A percentile compares a stretch with the other conserved stretches of the same genome.
Evolutionary conservation across 768 basidiomycete species (phyloP).

Genomic region (Mycena epipterygia): DNA sequence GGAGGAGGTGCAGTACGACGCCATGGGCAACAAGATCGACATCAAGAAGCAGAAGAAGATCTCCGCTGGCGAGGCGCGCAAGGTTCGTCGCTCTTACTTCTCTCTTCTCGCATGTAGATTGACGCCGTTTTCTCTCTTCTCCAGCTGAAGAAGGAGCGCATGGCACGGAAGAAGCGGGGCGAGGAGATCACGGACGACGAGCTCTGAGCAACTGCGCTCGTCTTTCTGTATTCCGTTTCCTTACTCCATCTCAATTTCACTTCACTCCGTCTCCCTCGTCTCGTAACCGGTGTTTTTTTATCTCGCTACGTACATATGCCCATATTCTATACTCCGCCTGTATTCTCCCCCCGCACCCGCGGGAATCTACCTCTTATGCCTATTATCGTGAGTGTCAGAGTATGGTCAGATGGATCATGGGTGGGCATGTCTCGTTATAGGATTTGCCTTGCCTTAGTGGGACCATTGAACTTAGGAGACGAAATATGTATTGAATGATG

Average conservation of each 20-base stretch:
- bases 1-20: conserved; percentile 93
- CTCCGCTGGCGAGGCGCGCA: conserved; percentile 85
- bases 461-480: background rate
- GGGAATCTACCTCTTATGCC: conserved; percentile 29
- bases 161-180: conserved; percentile 90
- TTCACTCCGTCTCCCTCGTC: conserved; percentile 2
- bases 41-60: conserved; percentile 89
- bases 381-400: too few species aligned
- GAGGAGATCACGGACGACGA: conserved; percentile 83
- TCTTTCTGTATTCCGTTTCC: conserved; percentile 18
- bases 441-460: background rate
- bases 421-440: background rate
- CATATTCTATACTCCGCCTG: conserved; percentile 12
- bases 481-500: too few species aligned
- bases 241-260: conserved; percentile 19
- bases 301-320: conserved; percentile 15
- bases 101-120: conserved; percentile 13
- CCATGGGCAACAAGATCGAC: conserved; percentile 98
- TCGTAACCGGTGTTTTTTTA: conserved; percentile 21
- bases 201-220: conserved; percentile 51
- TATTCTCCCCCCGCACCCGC: conserved; percentile 18
- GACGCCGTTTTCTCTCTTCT: background rate
- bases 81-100: conserved; percentile 56
- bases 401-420: background rate
- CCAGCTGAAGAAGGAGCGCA: conserved; percentile 93